Conservation (phyloP, 2,329 filamentous ascomycete genomes). For the Cryoendolithus antarcticus region DNA sequence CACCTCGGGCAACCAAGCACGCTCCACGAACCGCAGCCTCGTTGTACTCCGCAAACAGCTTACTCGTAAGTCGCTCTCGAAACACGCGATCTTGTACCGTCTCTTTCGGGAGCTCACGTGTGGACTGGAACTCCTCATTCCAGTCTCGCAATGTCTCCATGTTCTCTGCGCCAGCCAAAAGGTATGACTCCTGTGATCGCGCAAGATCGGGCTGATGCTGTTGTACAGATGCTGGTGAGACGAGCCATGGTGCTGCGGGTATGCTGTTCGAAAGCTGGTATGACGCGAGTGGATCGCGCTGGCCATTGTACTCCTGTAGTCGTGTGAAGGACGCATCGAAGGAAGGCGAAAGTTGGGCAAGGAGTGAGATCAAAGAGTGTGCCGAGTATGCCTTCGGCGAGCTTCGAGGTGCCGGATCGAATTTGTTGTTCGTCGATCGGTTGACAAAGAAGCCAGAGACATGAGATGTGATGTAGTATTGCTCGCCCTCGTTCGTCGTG, state of each 20-base stretch:
- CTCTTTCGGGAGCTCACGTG: slow-evolving; percentile 84
- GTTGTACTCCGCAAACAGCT: slow-evolving; percentile 95
- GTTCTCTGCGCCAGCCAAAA: slow-evolving; percentile 83
- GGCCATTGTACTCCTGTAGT: slow-evolving; percentile 73
- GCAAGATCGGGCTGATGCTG: slow-evolving; percentile 73
- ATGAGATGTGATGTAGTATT: slow-evolving; percentile 84
- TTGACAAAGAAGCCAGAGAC: slow-evolving; percentile 95
- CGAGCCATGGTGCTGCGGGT: slow-evolving; percentile 83
- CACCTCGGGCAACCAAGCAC: slow-evolving; percentile 80
- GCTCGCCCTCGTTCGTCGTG: slow-evolving; percentile 88
- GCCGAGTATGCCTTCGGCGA: slow-evolving; percentile 66
- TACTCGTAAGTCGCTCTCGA: slow-evolving; percentile 82
- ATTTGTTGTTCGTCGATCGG: slow-evolving; percentile 89
- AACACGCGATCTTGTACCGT: slow-evolving; percentile 93
- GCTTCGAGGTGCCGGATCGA: slow-evolving; percentile 73
- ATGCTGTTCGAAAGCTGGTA: slow-evolving; percentile 95
- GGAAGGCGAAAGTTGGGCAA: slow-evolving; percentile 68
- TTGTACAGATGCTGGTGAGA: slow-evolving; percentile 55
- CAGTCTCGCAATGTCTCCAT: slow-evolving; percentile 91
- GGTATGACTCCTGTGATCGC: slow-evolving; percentile 81
- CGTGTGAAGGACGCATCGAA: slow-evolving; percentile 65
- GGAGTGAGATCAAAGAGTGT: slow-evolving; percentile 75
- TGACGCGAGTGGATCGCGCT: slow-evolving; percentile 76
- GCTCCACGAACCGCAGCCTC: slow-evolving; percentile 88
- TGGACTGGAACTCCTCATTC: slow-evolving; percentile 99